phyloP scores from a whole-genome alignment of 805 yeast species.

The Monosporozyma siamensis region DNA sequence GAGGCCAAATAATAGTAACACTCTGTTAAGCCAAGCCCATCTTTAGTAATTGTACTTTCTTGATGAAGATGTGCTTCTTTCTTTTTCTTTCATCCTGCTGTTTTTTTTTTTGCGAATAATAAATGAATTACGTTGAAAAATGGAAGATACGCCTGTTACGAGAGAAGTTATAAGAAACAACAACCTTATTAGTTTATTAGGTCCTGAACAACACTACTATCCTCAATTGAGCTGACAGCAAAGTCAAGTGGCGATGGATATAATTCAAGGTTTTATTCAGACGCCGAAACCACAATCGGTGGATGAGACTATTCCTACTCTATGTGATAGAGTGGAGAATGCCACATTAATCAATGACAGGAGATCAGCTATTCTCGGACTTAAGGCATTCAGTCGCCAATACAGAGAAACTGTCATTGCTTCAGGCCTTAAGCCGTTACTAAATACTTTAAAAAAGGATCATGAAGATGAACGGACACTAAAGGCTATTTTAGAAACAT shows the following conservation, averaged over 20 bases:
- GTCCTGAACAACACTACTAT: too few species aligned
- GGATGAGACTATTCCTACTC: constrained; percentile 77
- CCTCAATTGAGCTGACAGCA: background rate
- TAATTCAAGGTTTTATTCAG: constrained; percentile 34
- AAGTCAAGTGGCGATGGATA: constrained; percentile 26
- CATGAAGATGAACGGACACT: constrained; percentile 59
- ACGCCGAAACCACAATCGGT: constrained; percentile 44
- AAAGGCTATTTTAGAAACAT: constrained; percentile 76
- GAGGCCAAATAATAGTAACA: too few species aligned
- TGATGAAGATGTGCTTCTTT: too few species aligned
- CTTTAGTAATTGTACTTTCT: too few species aligned
- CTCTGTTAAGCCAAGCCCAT: too few species aligned
- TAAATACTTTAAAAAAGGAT: constrained; percentile 58
- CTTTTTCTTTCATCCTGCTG: too few species aligned
- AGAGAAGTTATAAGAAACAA: too few species aligned
- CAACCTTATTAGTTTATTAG: too few species aligned
- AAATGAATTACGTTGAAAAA: too few species aligned
- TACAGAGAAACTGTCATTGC: constrained; percentile 88
- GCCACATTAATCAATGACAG: constrained; percentile 77
- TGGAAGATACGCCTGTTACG: too few species aligned
- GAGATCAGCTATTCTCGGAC: constrained; percentile 80
- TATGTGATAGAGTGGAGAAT: constrained; percentile 80
- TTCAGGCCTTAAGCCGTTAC: constrained; percentile 66
- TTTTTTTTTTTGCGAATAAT: too few species aligned
- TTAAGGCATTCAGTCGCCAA: constrained; percentile 81